Conservation (phyloP, 768 basidiomycete species). For the Xanthoconium stramineum region DNA sequence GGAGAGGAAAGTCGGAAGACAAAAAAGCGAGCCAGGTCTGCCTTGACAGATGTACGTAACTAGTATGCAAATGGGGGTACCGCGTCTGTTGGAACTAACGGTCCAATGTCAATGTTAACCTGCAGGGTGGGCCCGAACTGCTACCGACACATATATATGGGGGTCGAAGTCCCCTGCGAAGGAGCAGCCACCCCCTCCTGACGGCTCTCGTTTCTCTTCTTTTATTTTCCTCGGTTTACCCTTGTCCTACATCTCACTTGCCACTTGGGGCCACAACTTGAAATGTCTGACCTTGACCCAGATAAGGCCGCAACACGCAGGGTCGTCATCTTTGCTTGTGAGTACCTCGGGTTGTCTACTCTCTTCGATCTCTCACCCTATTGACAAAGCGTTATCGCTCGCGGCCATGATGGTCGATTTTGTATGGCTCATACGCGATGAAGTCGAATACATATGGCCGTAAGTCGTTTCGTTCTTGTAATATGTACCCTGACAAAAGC, state of each 20-base stretch:
- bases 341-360: background rate
- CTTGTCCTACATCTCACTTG: background rate
- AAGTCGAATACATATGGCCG: slow-evolving; percentile 19
- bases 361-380: background rate
- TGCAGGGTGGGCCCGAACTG: background rate
- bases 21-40: too few species aligned
- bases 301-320: slow-evolving; percentile 2
- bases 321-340: slow-evolving; percentile 15
- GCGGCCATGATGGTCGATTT: slow-evolving; percentile 18
- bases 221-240: background rate
- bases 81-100: too few species aligned
- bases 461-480: slow-evolving; percentile 3
- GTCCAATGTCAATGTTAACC: too few species aligned
- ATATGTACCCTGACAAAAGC: background rate
- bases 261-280: background rate
- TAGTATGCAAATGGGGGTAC: too few species aligned
- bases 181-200: too few species aligned
- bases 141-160: background rate
- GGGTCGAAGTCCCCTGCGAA: too few species aligned
- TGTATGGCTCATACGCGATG: slow-evolving; percentile 10
- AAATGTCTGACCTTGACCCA: background rate
- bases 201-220: too few species aligned
- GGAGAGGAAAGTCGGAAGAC: too few species aligned
- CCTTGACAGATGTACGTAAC: too few species aligned
- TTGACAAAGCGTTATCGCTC: slow-evolving; percentile 3